Base-by-base conservation (phyloP, 2,329 filamentous ascomycete genomes). In the Chrysosporium keratinophilum region DNA sequence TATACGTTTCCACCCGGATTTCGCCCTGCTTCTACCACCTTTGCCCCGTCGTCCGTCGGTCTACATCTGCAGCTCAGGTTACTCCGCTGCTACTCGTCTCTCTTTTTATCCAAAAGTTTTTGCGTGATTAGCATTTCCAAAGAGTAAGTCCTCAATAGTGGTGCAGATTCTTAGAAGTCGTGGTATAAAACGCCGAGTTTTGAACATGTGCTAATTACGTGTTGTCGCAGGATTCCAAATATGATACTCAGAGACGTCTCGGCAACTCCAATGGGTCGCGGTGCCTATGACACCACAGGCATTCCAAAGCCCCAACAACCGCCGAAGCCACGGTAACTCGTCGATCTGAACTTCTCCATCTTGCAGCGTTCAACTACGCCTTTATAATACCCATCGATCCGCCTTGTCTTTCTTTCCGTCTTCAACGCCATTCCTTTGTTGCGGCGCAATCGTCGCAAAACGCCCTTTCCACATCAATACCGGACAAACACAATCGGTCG, bases 231-330 rank as follows among this genome's bases (percentile, higher is more conserved):
- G 11, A 50, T 9, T n/a, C 5, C 33, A 12, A 50, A 15, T n/a
- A 57, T 57, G 52, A 54, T 57, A 52, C 42, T 53, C 52, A 52
- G 52, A 51, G 52, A 57, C 42, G 39, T 67, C 39, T 69, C 67
- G 51, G 66, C 68, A 49, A 69, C 64, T 64, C 74, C 76, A 63
- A 76, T 76, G 73, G 74, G 74, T 56, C 71, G 74, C 58, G 74
- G 74, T 54, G 74, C 72, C 55, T 77, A 77, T 58, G 74, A 77
- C 59, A 77, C 74, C 40, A 77, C 74, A 5, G 74, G 74, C 28
- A 72, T 76, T 19, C 73, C 74, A 59, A 76, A 76, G 64, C 74
- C 70, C 54, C 72, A 73, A 61, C 74, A 73, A 58, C 71, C 70
- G 43, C 71, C 72, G 37, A 69, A 62, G 42, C 65, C 63, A 44